Base-by-base conservation (phyloP, 495 filamentous ascomycete species). In the Hypoxylon fragiforme region DNA sequence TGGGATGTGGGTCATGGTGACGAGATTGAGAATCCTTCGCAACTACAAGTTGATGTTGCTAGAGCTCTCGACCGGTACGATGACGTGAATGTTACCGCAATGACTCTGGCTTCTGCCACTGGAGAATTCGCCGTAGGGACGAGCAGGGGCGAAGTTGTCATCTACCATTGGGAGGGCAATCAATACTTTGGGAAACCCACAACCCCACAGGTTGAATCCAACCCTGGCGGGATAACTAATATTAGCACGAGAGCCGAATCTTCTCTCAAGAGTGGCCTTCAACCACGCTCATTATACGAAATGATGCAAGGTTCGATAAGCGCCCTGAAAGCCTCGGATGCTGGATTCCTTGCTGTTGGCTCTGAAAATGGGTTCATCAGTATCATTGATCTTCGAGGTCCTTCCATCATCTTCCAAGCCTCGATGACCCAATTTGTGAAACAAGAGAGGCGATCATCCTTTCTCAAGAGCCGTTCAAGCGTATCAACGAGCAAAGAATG, bases 1-100 rank as follows among this genome's bases (percentile, higher is more conserved):
- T 98, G 91, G 91, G 94, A 98, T 68, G 79, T 85, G 20, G 95
- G 95, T 0, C 84, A 92, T 59, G 87, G 81, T 4, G 94, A 97
- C 66, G 91, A 97, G 64, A 85, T 98, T 46, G 94, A 97, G 70
- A 97, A 97, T 63, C 76, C 81, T 19, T 76, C 76, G 9, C 79
- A 89, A 26, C 74, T 97, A 36, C 91, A 97, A 72, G 82, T 95
- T 1, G 92, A 98, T 67, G 70, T 96, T 19, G 82, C 85, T 8
- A 81, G 90, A 52, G 91, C 92, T n/a, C 76, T 97, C 4, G 85
- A 86, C 30, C 80, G 91, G 19, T 83, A 80, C n/a, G 77, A 88
- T n/a, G 84, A 88, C 35, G 77, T 96, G 6, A 84, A 87, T 36
- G 81, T 96, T 11, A 86, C 83, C 3, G 75, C 82, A 7, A 84